phyloP scores from a whole-genome alignment of 1,284 basidiomycete species.

The Microbotryomycetes sp. region DNA sequence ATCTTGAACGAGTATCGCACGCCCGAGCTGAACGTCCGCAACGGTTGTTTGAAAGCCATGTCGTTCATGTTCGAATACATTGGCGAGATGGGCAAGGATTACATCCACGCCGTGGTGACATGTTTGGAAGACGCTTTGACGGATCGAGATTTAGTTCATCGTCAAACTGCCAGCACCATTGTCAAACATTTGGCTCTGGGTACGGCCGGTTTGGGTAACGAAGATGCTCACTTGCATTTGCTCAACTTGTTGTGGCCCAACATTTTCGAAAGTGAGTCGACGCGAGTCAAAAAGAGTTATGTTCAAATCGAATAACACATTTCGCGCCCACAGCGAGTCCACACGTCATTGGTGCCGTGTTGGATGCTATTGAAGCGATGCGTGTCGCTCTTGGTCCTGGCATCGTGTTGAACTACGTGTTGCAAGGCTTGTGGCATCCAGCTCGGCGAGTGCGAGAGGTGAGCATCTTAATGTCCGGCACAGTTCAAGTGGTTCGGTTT shows the following conservation, averaged over 20 bases:
- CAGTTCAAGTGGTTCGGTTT: no score
- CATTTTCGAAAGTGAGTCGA: constrained; percentile 70
- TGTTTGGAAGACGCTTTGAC: constrained; percentile 97
- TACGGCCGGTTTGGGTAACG: constrained; percentile 92
- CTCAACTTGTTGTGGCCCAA: constrained; percentile 99
- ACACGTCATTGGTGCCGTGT: constrained; percentile 74
- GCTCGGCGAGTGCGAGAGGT: constrained; percentile 92
- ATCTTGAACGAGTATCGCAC: constrained; percentile 99
- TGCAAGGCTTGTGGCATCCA: constrained; percentile 79
- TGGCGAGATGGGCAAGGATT: constrained; percentile 98
- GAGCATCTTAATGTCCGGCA: no score
- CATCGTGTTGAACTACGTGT: constrained; percentile 71
- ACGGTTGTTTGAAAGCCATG: constrained; percentile 97
- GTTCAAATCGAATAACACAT: not conserved
- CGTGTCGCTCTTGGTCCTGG: constrained; percentile 91
- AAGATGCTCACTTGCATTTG: constrained; percentile 94
- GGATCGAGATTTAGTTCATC: constrained; percentile 95
- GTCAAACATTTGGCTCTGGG: constrained; percentile 97
- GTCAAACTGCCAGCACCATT: constrained; percentile 97
- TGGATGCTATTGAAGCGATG: constrained; percentile 82
- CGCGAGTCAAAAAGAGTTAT: not conserved
- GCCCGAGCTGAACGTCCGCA: constrained; percentile 89
- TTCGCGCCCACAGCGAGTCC: constrained; percentile 55
- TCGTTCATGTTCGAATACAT: constrained; percentile 99
- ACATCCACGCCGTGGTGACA: constrained; percentile 92